Conservation (phyloP, 2,329 filamentous ascomycete species). For the Nothopassalora personata region DNA sequence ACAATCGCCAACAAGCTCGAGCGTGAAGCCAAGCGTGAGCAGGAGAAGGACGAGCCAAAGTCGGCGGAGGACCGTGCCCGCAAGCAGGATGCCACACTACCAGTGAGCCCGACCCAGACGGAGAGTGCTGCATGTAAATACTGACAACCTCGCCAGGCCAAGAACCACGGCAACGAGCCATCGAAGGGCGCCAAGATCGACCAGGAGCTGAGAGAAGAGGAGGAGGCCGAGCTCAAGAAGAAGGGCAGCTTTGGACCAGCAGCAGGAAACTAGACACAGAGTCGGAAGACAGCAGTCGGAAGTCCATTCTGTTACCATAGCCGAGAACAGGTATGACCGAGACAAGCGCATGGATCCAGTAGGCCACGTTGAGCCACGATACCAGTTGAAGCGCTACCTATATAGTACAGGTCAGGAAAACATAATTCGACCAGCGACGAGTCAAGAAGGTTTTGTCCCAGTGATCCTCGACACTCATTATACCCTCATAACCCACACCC, state of each 20-base stretch:
- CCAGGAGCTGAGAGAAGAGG: conserved; percentile 61
- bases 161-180: conserved; percentile 66
- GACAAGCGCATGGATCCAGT: neutral
- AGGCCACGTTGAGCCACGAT: neutral
- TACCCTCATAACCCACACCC: neutral
- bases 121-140: neutral
- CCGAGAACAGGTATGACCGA: neutral
- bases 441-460: neutral
- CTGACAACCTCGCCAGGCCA: conserved; percentile 43
- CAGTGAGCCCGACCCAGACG: conserved; percentile 26
- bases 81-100: conserved; percentile 56
- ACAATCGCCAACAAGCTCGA: conserved; percentile 67
- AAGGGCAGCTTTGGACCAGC: conserved; percentile 47
- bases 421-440: neutral
- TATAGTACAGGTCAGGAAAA: neutral
- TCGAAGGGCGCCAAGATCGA: conserved; percentile 68
- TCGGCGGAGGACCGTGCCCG: conserved; percentile 34
- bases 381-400: neutral
- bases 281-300: neutral
- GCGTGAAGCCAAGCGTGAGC: conserved; percentile 46
- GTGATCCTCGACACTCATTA: neutral
- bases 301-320: neutral
- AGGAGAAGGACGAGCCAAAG: conserved; percentile 33
- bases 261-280: conserved; percentile 19
- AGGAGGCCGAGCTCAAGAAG: conserved; percentile 57